A percentile compares a stretch with the other conserved stretches of the same genome.
These are phyloP conservation scores for Tolypocladium tundrense DNA, from an alignment of 2,329 filamentous ascomycete species.

Conservation along the genomic window DNA sequence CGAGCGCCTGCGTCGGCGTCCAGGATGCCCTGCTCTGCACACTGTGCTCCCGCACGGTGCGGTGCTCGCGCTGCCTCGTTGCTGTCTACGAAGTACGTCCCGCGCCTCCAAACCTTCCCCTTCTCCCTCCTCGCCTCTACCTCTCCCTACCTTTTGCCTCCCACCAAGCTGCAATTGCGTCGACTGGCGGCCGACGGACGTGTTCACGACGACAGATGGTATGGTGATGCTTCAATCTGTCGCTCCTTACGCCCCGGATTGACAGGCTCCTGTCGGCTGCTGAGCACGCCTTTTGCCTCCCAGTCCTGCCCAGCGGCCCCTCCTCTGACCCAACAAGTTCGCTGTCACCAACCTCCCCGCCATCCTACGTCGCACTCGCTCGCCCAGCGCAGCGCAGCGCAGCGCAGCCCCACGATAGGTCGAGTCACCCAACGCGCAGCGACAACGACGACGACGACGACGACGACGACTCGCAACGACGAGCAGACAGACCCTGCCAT, in stretches of 20 bases:
- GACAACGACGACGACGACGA: not conserved
- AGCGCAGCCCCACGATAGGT: not conserved
- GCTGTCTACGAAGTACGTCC: slow-evolving; percentile 3
- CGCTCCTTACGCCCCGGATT: slow-evolving; percentile 11
- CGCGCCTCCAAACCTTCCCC: slow-evolving; percentile 10
- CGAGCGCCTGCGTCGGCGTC: slow-evolving; percentile 3
- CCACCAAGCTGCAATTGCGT: slow-evolving; percentile 14
- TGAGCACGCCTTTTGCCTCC: slow-evolving; percentile 13
- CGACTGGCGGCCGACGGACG: slow-evolving; percentile 8
- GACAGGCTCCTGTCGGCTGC: slow-evolving; percentile 17
- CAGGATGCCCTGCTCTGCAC: not conserved
- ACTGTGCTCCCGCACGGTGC: slow-evolving; percentile 7
- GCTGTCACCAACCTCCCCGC: not conserved
- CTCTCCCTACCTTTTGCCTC: slow-evolving; percentile 1
- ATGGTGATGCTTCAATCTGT: slow-evolving; percentile 16
- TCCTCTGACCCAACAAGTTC: slow-evolving; percentile 5
- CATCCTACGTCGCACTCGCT: slow-evolving; percentile 4
- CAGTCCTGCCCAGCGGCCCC: slow-evolving; percentile 9
- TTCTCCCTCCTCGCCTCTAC: slow-evolving; percentile 8
- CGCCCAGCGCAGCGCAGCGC: not conserved
- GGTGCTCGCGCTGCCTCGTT: slow-evolving; percentile 1
- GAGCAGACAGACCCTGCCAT: slow-evolving; percentile 16
- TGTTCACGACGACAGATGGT: slow-evolving; percentile 16
- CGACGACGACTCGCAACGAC: not conserved
- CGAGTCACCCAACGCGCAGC: not conserved